Conservation (phyloP, 1,284 basidiomycete species). For the Boletus sp. region DNA sequence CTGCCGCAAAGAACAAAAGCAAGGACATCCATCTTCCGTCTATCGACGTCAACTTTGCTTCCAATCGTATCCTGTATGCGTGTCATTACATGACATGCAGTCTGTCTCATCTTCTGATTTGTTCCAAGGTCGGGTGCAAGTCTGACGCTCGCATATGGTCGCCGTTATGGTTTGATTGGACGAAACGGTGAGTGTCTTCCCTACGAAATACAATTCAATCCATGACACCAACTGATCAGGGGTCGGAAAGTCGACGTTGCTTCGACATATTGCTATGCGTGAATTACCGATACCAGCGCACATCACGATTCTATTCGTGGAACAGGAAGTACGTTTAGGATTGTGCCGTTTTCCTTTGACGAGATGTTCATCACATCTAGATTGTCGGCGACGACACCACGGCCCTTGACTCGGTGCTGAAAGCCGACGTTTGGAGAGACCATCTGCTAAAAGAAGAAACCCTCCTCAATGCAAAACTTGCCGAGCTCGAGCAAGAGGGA, state of each 20-base stretch:
- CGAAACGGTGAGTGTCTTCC: conserved; percentile 55
- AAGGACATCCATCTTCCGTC: conserved; percentile 95
- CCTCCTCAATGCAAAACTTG: conserved; percentile 67
- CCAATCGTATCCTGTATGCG: conserved; percentile 84
- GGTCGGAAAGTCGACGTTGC: conserved; percentile 97
- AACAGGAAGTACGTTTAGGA: conserved; percentile 77
- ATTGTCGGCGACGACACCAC: conserved; percentile 90
- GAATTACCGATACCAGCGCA: conserved; percentile 92
- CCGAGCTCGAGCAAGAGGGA: conserved; percentile 67
- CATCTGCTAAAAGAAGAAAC: conserved; percentile 82
- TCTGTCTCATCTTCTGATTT: conserved; percentile 3
- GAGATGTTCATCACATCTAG: conserved; percentile 34
- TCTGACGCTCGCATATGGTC: conserved; percentile 84
- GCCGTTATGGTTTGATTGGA: conserved; percentile 84
- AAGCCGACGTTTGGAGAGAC: conserved; percentile 96
- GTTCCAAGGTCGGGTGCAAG: conserved; percentile 68
- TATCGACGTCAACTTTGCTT: conserved; percentile 94
- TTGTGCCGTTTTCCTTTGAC: background rate
- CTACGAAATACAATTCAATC: background rate
- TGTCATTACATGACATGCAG: conserved; percentile 12
- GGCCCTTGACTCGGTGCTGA: conserved; percentile 91
- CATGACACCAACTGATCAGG: conserved; percentile 39
- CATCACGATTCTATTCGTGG: conserved; percentile 96
- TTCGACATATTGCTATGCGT: conserved; percentile 92
- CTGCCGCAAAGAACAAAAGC: conserved; percentile 85